phyloP scores from a whole-genome alignment of 2,329 filamentous ascomycete species.

The Neonectria coccinea region DNA sequence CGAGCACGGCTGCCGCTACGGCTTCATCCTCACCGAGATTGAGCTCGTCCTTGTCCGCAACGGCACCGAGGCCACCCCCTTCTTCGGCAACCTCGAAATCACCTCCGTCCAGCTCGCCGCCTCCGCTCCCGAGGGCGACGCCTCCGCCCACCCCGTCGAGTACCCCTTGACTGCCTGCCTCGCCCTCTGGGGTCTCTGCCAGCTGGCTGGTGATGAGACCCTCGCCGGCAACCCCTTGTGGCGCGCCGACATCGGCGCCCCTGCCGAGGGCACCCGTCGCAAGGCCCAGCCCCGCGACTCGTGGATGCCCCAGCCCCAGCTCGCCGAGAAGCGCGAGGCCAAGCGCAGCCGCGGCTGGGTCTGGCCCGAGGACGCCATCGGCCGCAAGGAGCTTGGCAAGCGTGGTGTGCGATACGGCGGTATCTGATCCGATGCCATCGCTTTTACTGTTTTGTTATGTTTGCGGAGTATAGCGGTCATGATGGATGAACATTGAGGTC shows the following conservation, averaged over 20 bases:
- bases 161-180: slow-evolving; percentile 75
- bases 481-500: background rate
- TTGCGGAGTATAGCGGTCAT: background rate
- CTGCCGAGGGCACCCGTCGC: slow-evolving; percentile 77
- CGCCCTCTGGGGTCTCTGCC: slow-evolving; percentile 82
- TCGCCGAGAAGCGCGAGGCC: slow-evolving; percentile 80
- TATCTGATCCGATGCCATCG: slow-evolving; percentile 25
- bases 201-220: slow-evolving; percentile 71
- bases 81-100: slow-evolving; percentile 91
- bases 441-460: background rate
- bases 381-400: slow-evolving; percentile 77
- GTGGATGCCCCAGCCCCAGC: slow-evolving; percentile 81
- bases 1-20: slow-evolving; percentile 91
- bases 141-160: slow-evolving; percentile 49
- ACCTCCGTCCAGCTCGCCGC: slow-evolving; percentile 69
- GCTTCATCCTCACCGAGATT: slow-evolving; percentile 96
- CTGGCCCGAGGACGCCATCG: slow-evolving; percentile 78
- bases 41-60: slow-evolving; percentile 92
- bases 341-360: slow-evolving; percentile 82
- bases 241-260: slow-evolving; percentile 79
- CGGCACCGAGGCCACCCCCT: slow-evolving; percentile 76
- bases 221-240: slow-evolving; percentile 69
- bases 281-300: slow-evolving; percentile 76
- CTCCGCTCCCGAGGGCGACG: slow-evolving; percentile 46
- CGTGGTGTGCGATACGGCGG: slow-evolving; percentile 69